These are phyloP conservation scores for Borovskyia barvae DNA, from an alignment of 208 protist species.

Conservation along the genomic window DNA sequence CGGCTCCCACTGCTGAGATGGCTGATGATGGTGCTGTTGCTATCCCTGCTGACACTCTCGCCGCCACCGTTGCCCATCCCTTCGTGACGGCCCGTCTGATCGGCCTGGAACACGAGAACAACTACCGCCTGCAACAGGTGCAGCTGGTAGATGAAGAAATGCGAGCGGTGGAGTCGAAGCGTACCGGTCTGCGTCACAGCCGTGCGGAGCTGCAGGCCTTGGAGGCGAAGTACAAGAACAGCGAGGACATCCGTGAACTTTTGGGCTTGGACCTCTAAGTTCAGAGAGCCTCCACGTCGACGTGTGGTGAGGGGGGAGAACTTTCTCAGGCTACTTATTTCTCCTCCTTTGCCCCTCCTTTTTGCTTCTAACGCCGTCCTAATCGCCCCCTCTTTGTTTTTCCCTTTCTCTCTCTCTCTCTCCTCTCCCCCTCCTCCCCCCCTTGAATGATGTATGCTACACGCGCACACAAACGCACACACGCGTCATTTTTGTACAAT, in stretches of 20 bases:
- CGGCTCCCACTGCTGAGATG: background rate
- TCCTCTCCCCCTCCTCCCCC: too few species aligned
- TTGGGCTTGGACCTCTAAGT: slow-evolving; percentile 13
- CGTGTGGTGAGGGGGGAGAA: background rate
- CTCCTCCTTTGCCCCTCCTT: background rate
- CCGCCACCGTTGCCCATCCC: slow-evolving; percentile 56
- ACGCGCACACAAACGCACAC: too few species aligned
- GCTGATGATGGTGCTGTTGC: background rate
- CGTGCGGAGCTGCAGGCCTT: slow-evolving; percentile 37
- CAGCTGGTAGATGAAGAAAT: slow-evolving; percentile 52
- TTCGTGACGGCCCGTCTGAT: slow-evolving; percentile 57
- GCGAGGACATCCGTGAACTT: slow-evolving; percentile 46
- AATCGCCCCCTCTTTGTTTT: too few species aligned
- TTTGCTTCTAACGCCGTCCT: too few species aligned
- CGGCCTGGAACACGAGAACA: slow-evolving; percentile 61
- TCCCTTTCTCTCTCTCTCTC: too few species aligned
- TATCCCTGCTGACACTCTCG: background rate
- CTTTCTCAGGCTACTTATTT: background rate
- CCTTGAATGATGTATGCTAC: too few species aligned
- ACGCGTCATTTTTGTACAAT: too few species aligned
- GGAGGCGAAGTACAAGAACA: slow-evolving; percentile 63
- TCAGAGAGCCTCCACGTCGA: background rate
- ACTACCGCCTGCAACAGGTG: slow-evolving; percentile 51
- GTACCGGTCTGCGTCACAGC: slow-evolving; percentile 37
- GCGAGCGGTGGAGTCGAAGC: slow-evolving; percentile 45